These are phyloP conservation scores for Acrocalymma vagum DNA, from an alignment of 2,329 filamentous ascomycete species.

Conservation along the genomic window DNA sequence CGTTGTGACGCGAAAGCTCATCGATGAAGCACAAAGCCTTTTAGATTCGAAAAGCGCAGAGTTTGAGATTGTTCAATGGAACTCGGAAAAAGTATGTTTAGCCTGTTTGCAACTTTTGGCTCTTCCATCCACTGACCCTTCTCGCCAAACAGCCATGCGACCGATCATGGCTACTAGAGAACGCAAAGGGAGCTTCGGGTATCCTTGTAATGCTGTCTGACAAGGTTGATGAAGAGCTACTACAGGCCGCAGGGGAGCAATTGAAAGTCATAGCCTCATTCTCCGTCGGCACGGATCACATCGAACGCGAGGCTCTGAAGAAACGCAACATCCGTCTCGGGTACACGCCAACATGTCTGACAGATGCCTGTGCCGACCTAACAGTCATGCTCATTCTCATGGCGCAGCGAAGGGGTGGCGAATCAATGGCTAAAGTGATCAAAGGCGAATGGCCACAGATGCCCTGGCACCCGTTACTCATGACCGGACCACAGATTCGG, in stretches of 20 bases:
- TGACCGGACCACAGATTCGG: conserved; percentile 37
- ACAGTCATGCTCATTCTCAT: conserved; percentile 42
- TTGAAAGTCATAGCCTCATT: conserved; percentile 40
- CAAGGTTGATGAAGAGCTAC: conserved; percentile 33
- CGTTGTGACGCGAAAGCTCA: conserved; percentile 37
- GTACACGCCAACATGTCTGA: conserved; percentile 40
- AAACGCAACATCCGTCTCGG: conserved; percentile 35
- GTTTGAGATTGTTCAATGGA: conserved; percentile 39
- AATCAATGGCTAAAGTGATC: conserved; percentile 32
- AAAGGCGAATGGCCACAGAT: conserved; percentile 38
- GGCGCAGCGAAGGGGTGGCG: conserved; percentile 38
- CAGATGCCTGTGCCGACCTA: conserved; percentile 40
- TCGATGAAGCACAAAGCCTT: conserved; percentile 28
- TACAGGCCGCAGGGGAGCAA: conserved; percentile 27
- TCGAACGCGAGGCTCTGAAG: conserved; percentile 33
- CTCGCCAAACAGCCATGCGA: conserved; percentile 32
- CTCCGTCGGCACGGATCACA: conserved; percentile 41
- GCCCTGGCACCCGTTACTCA: conserved; percentile 39
- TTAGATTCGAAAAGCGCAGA: conserved; percentile 25
- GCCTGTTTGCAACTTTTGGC: neutral
- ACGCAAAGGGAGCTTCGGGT: conserved; percentile 31
- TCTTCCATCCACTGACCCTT: conserved; percentile 7
- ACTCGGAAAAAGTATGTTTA: conserved; percentile 28
- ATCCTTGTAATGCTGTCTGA: conserved; percentile 40
- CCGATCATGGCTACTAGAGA: conserved; percentile 36